Evolutionary conservation across 352 stramenopile genomes (phyloP).

Genomic region (Phytopythium ostracodes): DNA sequence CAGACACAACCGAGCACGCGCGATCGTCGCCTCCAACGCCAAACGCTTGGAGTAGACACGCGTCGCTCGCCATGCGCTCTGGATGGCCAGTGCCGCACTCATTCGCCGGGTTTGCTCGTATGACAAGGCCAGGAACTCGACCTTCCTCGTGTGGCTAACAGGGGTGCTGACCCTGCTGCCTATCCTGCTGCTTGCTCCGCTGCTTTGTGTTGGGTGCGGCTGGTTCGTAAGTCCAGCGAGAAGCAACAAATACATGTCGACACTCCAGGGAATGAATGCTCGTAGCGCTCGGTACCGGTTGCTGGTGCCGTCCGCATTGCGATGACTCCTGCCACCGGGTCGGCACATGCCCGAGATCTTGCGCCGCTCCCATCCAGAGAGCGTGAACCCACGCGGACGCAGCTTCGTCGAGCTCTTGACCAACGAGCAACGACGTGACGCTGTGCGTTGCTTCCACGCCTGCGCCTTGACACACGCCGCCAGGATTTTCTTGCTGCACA

Average conservation of each 20-base stretch:
- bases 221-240: constrained; percentile 26
- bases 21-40: constrained; percentile 44
- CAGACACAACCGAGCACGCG: constrained; percentile 49
- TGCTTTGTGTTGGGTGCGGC: not conserved
- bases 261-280: constrained; percentile 68
- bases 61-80: constrained; percentile 48
- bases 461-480: constrained; percentile 48
- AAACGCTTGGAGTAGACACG: constrained; percentile 35
- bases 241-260: constrained; percentile 77
- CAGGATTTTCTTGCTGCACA: constrained; percentile 62
- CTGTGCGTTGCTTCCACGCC: constrained; percentile 6
- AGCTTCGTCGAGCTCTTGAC: constrained; percentile 18
- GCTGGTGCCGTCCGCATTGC: not conserved
- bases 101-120: constrained; percentile 48
- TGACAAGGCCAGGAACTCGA: constrained; percentile 40
- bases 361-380: constrained; percentile 32
- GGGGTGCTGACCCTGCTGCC: not conserved
- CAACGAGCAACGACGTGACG: constrained; percentile 24
- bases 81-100: constrained; percentile 44
- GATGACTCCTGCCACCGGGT: not conserved
- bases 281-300: constrained; percentile 41
- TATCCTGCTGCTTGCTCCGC: not conserved
- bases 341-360: constrained; percentile 18
- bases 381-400: constrained; percentile 42
- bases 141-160: not conserved